These are phyloP conservation scores for Geosmithia putterillii DNA, from an alignment of 2,329 filamentous ascomycete species.

Conservation along the genomic window DNA sequence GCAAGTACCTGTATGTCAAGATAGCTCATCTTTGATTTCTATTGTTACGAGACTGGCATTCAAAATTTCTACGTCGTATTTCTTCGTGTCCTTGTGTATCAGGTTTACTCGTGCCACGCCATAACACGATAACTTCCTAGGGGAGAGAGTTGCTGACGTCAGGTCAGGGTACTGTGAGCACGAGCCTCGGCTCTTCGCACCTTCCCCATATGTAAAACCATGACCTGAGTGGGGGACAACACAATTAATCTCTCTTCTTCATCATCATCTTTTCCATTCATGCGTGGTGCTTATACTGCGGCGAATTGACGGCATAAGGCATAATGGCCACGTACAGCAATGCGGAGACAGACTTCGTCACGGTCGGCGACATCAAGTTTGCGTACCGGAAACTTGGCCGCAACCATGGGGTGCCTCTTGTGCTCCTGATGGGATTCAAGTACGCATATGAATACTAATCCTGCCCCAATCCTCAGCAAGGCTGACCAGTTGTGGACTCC, in stretches of 20 bases:
- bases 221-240: background rate
- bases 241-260: background rate
- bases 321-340: slow-evolving; percentile 17
- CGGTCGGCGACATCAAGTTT: slow-evolving; percentile 16
- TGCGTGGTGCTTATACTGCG: too few species aligned
- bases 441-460: too few species aligned
- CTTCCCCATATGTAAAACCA: background rate
- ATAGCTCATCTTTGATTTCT: too few species aligned
- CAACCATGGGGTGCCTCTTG: slow-evolving; percentile 15
- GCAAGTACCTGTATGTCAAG: too few species aligned
- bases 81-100: too few species aligned
- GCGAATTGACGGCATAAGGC: slow-evolving; percentile 4
- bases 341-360: slow-evolving; percentile 14
- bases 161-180: too few species aligned
- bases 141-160: background rate
- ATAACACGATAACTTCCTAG: too few species aligned
- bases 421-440: slow-evolving; percentile 18
- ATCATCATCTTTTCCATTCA: background rate
- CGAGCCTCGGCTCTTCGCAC: background rate
- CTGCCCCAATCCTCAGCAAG: slow-evolving; percentile 1
- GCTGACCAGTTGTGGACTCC: background rate
- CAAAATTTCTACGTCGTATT: too few species aligned
- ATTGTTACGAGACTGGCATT: too few species aligned
- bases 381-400: slow-evolving; percentile 18
- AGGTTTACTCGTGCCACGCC: too few species aligned